phyloP scores from a whole-genome alignment of 108 stramenopile genomes.

The Skeletonema marinoi region DNA sequence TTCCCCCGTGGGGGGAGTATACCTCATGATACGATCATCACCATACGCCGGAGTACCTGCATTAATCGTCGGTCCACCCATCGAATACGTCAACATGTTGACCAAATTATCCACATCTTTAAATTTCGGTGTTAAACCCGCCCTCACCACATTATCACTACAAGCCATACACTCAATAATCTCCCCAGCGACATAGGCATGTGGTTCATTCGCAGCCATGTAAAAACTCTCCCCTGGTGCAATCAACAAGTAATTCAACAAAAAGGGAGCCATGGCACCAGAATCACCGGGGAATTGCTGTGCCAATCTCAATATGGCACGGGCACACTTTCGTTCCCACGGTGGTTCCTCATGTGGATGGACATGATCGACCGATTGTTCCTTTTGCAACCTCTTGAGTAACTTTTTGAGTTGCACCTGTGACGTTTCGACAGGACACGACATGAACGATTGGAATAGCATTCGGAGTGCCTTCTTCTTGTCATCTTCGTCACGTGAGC shows the following conservation, averaged over 20 bases:
- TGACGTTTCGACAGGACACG: conserved; percentile 56
- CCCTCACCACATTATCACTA: conserved; percentile 98
- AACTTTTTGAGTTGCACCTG: conserved; percentile 59
- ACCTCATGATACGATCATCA: conserved; percentile 71
- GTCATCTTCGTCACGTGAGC: conserved; percentile 28
- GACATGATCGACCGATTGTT: conserved; percentile 56
- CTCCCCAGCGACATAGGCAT: conserved; percentile 95
- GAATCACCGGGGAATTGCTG: conserved; percentile 91
- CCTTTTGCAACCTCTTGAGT: conserved; percentile 66
- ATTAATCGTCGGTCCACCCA: conserved; percentile 81
- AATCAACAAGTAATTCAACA: conserved; percentile 83
- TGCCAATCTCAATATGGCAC: conserved; percentile 76
- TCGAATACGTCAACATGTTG: conserved; percentile 92
- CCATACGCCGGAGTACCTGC: conserved; percentile 61
- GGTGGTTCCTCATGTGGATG: conserved; percentile 41
- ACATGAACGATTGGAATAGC: conserved; percentile 87
- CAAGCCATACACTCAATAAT: conserved; percentile 99
- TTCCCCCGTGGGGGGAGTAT: conserved; percentile 80
- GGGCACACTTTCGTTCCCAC: conserved; percentile 70
- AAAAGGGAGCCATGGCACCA: conserved; percentile 89
- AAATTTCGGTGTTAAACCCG: conserved; percentile 97
- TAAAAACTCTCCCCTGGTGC: conserved; percentile 89
- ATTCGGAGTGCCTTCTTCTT: conserved; percentile 63
- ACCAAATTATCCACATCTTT: conserved; percentile 96
- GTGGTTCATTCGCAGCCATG: conserved; percentile 92